These are phyloP conservation scores for Aspergillus bombycis DNA, from an alignment of 2,329 filamentous ascomycete genomes.

Conservation along the genomic window DNA sequence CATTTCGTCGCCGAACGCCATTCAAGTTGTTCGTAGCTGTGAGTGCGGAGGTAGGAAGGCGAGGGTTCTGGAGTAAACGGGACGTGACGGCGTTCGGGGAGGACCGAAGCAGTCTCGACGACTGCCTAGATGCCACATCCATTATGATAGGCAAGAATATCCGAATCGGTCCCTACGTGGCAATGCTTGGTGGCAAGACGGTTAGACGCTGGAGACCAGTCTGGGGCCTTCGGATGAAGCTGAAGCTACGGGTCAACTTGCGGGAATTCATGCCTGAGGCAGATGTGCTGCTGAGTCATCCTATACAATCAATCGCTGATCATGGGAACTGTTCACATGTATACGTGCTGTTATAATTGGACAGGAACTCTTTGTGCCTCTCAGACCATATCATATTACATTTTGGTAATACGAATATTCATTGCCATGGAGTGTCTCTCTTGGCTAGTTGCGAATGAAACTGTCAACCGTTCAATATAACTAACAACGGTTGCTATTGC, in stretches of 20 bases:
- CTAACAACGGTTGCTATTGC: too few relatives aligned
- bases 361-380: background rate
- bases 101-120: slow-evolving; percentile 37
- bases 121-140: slow-evolving; percentile 42
- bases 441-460: background rate
- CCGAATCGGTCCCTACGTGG: background rate
- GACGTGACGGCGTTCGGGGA: slow-evolving; percentile 24
- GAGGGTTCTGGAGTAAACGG: slow-evolving; percentile 27
- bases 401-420: background rate
- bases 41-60: slow-evolving; percentile 24
- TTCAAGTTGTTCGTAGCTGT: slow-evolving; percentile 25
- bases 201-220: slow-evolving; percentile 12
- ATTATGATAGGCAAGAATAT: slow-evolving; percentile 27
- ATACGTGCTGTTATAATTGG: background rate
- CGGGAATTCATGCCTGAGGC: slow-evolving; percentile 31
- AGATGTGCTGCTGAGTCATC: slow-evolving; percentile 15
- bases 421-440: background rate
- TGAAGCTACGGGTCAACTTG: slow-evolving; percentile 16
- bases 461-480: too few relatives aligned
- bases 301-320: background rate
- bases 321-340: background rate
- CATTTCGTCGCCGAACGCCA: slow-evolving; percentile 30
- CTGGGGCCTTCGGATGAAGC: slow-evolving; percentile 19
- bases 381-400: background rate
- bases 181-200: background rate